Evolutionary conservation across 805 yeast species (phyloP).

Genomic region (Yamadazyma insecticola): DNA sequence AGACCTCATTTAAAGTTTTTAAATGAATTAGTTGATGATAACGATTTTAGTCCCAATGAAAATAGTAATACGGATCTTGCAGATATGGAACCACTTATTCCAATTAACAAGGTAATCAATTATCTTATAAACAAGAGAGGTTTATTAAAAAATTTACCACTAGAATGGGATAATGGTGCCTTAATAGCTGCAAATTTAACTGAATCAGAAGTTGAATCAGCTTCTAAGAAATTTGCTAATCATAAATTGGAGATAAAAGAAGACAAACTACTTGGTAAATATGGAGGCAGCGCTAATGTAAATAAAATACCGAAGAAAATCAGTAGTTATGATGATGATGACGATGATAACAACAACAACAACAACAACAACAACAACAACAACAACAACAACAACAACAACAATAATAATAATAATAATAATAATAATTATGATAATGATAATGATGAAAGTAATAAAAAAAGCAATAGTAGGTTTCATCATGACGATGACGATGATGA

Average conservation of each 20-base stretch:
- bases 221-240: slow-evolving; percentile 30
- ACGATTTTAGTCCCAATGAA: not conserved
- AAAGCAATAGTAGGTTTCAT: no score
- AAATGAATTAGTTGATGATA: slow-evolving; percentile 6
- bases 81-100: slow-evolving; percentile 21
- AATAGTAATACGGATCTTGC: slow-evolving; percentile 4
- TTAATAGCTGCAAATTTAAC: slow-evolving; percentile 35
- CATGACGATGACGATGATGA: no score
- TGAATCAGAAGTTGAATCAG: slow-evolving; percentile 19
- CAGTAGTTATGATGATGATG: no score
- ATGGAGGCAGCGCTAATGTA: no score
- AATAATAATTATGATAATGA: not conserved
- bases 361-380: no score
- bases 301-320: no score
- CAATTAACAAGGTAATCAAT: slow-evolving; percentile 47
- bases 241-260: slow-evolving; percentile 13
- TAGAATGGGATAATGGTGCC: slow-evolving; percentile 44
- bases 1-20: slow-evolving; percentile 22
- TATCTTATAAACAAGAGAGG: slow-evolving; percentile 38
- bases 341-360: no score
- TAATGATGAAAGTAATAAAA: no score
- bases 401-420: not conserved
- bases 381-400: not conserved
- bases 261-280: no score
- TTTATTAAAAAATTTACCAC: slow-evolving; percentile 32